phyloP scores from a whole-genome alignment of 75 land plant species.

The Sequoia sempervirens region DNA sequence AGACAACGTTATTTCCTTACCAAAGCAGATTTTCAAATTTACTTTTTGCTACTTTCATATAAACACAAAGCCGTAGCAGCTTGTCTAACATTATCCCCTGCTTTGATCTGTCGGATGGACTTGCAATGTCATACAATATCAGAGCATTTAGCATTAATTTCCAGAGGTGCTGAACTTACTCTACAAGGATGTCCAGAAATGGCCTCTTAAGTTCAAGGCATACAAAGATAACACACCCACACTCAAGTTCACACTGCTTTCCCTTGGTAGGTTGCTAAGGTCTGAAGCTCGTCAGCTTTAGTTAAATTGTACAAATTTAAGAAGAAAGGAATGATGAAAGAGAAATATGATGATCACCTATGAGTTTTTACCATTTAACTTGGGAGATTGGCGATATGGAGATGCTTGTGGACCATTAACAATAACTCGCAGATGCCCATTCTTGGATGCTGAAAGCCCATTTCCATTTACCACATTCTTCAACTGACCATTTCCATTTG shows the following conservation, averaged over 20 bases:
- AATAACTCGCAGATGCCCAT: constrained; percentile 26
- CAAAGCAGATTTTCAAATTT: constrained; percentile 1
- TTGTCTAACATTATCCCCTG: constrained; percentile 2
- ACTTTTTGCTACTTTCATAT: constrained; percentile 5
- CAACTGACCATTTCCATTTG: constrained; percentile 9
- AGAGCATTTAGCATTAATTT: constrained; percentile 1
- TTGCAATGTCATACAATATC: background rate
- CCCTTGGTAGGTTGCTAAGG: constrained; percentile 1
- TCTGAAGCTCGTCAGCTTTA: background rate
- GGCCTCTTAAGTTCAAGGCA: constrained; percentile 7
- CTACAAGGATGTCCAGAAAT: constrained; percentile 6
- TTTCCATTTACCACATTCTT: constrained; percentile 15
- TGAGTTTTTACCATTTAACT: constrained; percentile 12
- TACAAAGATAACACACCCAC: constrained; percentile 4
- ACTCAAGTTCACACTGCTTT: constrained; percentile 6
- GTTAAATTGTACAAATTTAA: constrained; percentile 7
- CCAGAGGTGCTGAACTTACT: background rate
- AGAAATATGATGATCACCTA: background rate
- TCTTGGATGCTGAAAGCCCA: constrained; percentile 11
- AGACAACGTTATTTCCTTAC: background rate
- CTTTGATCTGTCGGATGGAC: background rate
- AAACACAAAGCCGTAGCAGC: constrained; percentile 6
- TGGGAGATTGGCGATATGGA: constrained; percentile 35
- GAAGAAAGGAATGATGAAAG: constrained; percentile 3
- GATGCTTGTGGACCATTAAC: constrained; percentile 30